Evolutionary conservation across 306 rosid genomes (phyloP).

Genomic region (Glycine latifolia): DNA sequence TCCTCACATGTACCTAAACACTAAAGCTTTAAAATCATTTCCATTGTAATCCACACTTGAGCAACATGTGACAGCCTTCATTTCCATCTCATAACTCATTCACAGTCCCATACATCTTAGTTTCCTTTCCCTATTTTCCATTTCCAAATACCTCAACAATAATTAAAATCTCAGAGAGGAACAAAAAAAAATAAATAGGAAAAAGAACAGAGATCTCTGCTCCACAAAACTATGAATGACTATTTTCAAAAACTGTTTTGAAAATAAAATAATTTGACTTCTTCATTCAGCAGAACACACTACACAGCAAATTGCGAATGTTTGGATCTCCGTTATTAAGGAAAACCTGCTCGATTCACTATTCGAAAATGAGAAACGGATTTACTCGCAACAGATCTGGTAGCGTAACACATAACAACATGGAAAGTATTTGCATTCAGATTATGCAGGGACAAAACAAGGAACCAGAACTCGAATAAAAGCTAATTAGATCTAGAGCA

Average conservation of each 20-base stretch:
- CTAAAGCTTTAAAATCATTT: conserved; percentile 38
- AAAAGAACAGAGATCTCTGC: background rate
- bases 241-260: background rate
- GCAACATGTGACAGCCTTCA: conserved; percentile 40
- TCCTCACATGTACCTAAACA: conserved; percentile 38
- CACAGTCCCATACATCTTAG: too few species aligned
- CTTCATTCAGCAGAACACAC: background rate
- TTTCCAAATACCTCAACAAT: too few species aligned
- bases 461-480: background rate
- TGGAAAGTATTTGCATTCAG: background rate
- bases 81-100: too few species aligned
- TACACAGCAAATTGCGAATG: background rate
- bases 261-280: background rate
- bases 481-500: conserved; percentile 4
- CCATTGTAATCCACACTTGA: conserved; percentile 38
- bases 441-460: background rate
- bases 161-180: too few species aligned
- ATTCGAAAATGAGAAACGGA: background rate
- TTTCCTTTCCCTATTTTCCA: too few species aligned
- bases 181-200: too few species aligned
- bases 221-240: background rate
- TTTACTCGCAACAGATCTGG: conserved; percentile 10
- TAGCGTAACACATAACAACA: background rate
- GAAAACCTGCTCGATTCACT: background rate
- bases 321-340: background rate